These are phyloP conservation scores for Penicillium silybi DNA, from an alignment of 495 filamentous ascomycete species.

Conservation along the genomic window DNA sequence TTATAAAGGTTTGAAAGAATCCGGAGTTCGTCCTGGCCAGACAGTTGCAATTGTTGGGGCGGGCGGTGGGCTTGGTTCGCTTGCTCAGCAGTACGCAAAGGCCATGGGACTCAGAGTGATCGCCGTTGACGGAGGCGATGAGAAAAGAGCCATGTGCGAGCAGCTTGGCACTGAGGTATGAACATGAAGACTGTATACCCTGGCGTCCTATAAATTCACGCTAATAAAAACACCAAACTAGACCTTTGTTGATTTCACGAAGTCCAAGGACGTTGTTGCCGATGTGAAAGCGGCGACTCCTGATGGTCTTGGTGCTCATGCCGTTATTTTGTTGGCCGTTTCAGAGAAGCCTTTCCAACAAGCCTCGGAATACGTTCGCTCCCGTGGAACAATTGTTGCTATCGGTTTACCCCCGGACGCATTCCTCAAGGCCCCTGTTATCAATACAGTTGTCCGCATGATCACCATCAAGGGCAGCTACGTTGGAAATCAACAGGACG, in stretches of 20 bases:
- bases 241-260: slow-evolving; percentile 73
- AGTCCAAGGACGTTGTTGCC: slow-evolving; percentile 64
- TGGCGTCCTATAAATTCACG: background rate
- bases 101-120: slow-evolving; percentile 77
- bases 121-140: slow-evolving; percentile 72
- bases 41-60: slow-evolving; percentile 81
- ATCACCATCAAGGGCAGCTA: slow-evolving; percentile 88
- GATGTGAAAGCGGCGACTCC: slow-evolving; percentile 72
- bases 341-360: slow-evolving; percentile 91
- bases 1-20: slow-evolving; percentile 87
- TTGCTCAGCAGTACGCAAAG: slow-evolving; percentile 80
- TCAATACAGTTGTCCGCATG: slow-evolving; percentile 80
- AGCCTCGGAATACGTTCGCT: slow-evolving; percentile 77
- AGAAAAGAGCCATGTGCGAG: slow-evolving; percentile 65
- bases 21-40: slow-evolving; percentile 59
- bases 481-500: slow-evolving; percentile 84
- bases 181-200: background rate
- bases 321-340: slow-evolving; percentile 78
- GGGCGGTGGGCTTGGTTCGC: slow-evolving; percentile 75
- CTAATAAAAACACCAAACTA: no score
- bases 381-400: slow-evolving; percentile 73
- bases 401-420: slow-evolving; percentile 81
- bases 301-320: slow-evolving; percentile 80
- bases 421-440: slow-evolving; percentile 73
- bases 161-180: slow-evolving; percentile 55